Evolutionary conservation across 345 rosid genomes (phyloP), one percentile per base, ranked within the genome.

Genomic region (Aethionema arabicum): DNA sequence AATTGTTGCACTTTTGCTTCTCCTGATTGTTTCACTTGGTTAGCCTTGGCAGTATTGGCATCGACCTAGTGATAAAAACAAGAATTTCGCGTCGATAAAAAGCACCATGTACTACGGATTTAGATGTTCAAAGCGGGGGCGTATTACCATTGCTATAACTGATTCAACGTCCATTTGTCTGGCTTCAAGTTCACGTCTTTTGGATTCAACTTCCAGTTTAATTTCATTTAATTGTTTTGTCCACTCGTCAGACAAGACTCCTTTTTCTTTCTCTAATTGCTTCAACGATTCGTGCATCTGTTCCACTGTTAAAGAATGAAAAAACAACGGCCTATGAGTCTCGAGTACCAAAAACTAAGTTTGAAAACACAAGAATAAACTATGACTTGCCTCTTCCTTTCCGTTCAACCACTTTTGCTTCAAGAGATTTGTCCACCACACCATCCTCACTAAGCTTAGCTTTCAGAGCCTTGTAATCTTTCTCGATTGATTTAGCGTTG

Each of bases 401-500:
- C 44, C 77, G 65, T 70, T 93, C 96, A 53, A 73, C 80, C 65
- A 84, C 67, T 76, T 85, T 80, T 5, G 89, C 92, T 76, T 84
- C 95, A 14, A 84, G 87, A 51, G 88, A 83, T 73, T 78, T 93
- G 70, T 77, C 83, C 35, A 61, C 15, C 61, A 88, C 66, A 29
- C 43, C 84, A 72, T 90, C 97, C 43, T 87, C 86, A 52, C 82
- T 77, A 37, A 87, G 65, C 76, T 83, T 85, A 48, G 83, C 76
- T 74, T 82, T 87, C 52, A 85, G 69, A 42, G 80, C 74, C 76
- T 86, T 93, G 32, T 68, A 66, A 41, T 93, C 96, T 63, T 82
- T 85, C 74, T 90, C 99, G 42, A 80, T 79, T 33, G 96, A 66
- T 82, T 93, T 93, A 8, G 88, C 86, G 57, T 90, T 78, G 44